Evolutionary conservation across 805 yeast genomes (phyloP).

Genomic region (Maudiozyma serrabonitensis): DNA sequence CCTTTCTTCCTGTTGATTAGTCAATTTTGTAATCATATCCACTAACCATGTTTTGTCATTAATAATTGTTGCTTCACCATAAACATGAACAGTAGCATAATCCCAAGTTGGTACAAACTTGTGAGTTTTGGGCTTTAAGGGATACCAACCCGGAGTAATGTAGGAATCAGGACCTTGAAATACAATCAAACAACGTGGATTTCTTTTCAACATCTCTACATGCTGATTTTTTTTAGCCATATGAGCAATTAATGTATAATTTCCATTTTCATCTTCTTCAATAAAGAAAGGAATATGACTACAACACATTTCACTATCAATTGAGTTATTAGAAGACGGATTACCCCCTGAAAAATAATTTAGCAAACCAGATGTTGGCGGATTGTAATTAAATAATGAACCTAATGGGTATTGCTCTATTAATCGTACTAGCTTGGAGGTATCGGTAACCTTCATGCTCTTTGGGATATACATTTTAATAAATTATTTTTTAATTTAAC

Average conservation of each 20-base stretch:
- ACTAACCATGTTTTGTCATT: not conserved
- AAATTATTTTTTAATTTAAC: too few species aligned
- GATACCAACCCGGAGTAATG: not conserved
- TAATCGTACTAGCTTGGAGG: not conserved
- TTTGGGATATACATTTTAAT: not conserved
- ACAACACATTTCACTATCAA: not conserved
- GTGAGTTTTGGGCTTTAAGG: not conserved
- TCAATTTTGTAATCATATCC: not conserved
- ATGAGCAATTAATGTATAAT: not conserved
- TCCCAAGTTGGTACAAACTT: slow-evolving; percentile 1
- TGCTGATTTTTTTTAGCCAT: not conserved
- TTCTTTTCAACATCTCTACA: not conserved
- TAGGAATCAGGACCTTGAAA: not conserved
- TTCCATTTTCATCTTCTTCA: not conserved
- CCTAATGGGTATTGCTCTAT: not conserved
- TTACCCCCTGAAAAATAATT: not conserved
- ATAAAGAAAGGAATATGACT: not conserved
- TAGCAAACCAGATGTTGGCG: not conserved
- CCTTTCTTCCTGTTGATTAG: not conserved
- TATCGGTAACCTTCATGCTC: not conserved
- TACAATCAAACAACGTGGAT: not conserved
- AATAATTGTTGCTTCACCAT: slow-evolving; percentile 1
- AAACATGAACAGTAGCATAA: slow-evolving; percentile 1
- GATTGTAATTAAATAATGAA: not conserved
- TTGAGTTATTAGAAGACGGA: not conserved